Evolutionary conservation across 2,329 filamentous ascomycete species (phyloP), one percentile per base, ranked within the genome.

Genomic region (Aureobasidium namibiae): DNA sequence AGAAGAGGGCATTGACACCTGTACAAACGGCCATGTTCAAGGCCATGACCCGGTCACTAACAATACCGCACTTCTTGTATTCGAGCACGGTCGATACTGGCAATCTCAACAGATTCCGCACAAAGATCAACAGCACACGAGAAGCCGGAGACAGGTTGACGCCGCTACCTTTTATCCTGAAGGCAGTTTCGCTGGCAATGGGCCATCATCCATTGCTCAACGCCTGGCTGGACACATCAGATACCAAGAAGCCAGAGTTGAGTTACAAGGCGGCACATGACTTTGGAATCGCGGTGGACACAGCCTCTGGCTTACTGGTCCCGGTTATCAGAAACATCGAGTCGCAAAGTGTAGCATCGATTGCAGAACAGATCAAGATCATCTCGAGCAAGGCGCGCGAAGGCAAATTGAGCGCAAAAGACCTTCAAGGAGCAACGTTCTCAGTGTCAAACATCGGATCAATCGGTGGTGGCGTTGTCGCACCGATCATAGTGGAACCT

Each of bases 401-500:
- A n/a, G 90, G 90, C 33, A 90, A 88, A 72, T 81, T 99, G 4
- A 78, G 83, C 1, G 81, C 85, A 2, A 78, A 81, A 18, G 92
- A 99, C 72, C 80, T 99, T 63, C 82, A 80, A 36, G 91, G 91
- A 56, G 91, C 91, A 16, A 97, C 94, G 1, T 92, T 99, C 68
- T 96, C 94, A 0, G 85, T 99, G 52, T 96, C 91, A 67, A 99
- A 99, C 72, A 96, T 99, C 66, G 94, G 94, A 46, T 95, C 86
- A 66, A 90, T 99, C 46, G 94, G 94, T 58, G 94, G 94, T 29
- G 94, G 89, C 1, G 95, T 95, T 67, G 85, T 97, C 48, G 86
- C 88, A 31, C 94, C 94, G 1, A 89, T 99, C 52, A 90, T 99
- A 66, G 90, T 96, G 48, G 87, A 91, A 63, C 88, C 84, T 42